Evolutionary conservation across 768 basidiomycete genomes (phyloP).

Genomic region (Tulasnella sp.): DNA sequence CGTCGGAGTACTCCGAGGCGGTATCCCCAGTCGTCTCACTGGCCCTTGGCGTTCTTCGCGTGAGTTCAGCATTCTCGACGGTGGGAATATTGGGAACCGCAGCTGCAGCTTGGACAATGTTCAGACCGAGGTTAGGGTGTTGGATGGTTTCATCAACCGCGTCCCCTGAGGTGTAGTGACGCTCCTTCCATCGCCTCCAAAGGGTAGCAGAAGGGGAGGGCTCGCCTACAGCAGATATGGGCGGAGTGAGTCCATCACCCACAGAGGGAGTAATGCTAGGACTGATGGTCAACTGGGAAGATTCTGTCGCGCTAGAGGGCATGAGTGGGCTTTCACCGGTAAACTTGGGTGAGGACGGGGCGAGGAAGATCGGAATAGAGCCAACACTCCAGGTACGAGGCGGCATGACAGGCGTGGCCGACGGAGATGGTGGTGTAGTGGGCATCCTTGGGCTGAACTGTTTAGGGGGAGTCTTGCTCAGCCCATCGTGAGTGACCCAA

Average conservation of each 20-base stretch:
- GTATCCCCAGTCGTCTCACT: background rate
- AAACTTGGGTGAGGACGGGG: background rate
- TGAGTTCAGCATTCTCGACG: background rate
- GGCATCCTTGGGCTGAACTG: background rate
- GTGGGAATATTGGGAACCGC: background rate
- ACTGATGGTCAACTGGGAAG: background rate
- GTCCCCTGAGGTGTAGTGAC: too few species aligned
- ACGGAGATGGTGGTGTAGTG: background rate
- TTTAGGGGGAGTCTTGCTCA: background rate
- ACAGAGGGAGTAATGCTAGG: background rate
- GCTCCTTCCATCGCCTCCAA: background rate
- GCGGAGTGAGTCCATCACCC: background rate
- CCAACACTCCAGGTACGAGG: slow-evolving; percentile 10
- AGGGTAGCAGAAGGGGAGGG: slow-evolving; percentile 2
- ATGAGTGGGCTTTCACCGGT: background rate
- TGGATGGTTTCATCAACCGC: background rate
- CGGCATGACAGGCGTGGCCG: background rate
- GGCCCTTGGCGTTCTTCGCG: background rate
- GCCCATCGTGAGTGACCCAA: too few species aligned
- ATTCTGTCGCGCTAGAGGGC: background rate
- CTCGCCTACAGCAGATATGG: background rate
- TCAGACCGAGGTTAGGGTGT: background rate
- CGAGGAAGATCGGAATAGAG: slow-evolving; percentile 8
- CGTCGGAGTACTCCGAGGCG: background rate
- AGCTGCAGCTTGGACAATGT: background rate